These are phyloP conservation scores for Diphasiastrum complanatum DNA, from an alignment of 83 land plant genomes.

Conservation along the genomic window DNA sequence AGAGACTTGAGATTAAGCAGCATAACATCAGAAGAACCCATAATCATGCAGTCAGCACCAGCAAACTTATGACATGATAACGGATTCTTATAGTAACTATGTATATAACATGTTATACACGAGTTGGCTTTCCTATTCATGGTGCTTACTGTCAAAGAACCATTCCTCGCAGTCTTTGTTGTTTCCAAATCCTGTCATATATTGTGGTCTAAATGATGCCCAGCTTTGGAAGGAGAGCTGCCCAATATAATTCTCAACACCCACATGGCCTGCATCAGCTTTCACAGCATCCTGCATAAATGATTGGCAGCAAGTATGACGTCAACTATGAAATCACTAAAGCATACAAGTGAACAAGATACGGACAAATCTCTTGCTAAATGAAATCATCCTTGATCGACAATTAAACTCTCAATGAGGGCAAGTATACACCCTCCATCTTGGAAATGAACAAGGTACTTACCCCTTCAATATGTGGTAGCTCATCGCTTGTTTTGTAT, in stretches of 20 bases:
- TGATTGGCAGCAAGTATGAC: background rate
- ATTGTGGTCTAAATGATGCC: conserved; percentile 91
- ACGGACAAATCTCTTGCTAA: background rate
- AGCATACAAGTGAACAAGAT: background rate
- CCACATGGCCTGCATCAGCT: conserved; percentile 79
- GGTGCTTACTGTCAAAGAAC: conserved; percentile 93
- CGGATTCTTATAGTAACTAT: too few relatives aligned
- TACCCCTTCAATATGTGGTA: conserved; percentile 99
- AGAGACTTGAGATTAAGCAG: too few relatives aligned
- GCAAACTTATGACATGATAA: too few relatives aligned
- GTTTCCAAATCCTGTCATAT: conserved; percentile 97
- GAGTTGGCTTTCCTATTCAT: background rate
- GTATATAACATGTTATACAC: too few relatives aligned
- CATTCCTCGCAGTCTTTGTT: conserved; percentile 99
- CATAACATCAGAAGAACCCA: too few relatives aligned
- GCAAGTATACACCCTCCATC: background rate
- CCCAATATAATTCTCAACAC: conserved; percentile 70
- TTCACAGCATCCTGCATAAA: conserved; percentile 71
- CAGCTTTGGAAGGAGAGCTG: conserved; percentile 58
- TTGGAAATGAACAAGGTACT: background rate
- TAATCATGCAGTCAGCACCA: too few relatives aligned
- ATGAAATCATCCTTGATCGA: too few relatives aligned
- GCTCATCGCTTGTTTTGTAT: conserved; percentile 81
- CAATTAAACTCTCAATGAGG: background rate
- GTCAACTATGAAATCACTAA: background rate